Conservation (phyloP, 257 asterid genomes). For the Ophiorrhiza pumila region DNA sequence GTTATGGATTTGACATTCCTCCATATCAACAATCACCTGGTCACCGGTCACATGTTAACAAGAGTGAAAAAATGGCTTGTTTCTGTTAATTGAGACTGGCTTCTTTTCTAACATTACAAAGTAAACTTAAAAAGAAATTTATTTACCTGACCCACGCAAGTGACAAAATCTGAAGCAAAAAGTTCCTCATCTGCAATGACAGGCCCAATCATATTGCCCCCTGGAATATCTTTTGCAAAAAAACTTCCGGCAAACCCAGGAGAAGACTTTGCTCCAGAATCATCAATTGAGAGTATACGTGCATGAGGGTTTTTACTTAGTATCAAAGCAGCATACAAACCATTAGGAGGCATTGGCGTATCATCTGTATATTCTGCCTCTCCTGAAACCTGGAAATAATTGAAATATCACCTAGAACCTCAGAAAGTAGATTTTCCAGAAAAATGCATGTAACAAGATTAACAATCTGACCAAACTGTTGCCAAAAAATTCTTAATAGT, state of each 20-base stretch:
- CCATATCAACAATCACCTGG: background rate
- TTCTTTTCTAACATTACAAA: background rate
- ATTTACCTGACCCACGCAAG: constrained; percentile 93
- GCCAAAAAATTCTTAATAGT: background rate
- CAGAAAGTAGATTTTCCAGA: background rate
- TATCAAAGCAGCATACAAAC: constrained; percentile 74
- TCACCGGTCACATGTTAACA: background rate
- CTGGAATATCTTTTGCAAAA: constrained; percentile 74
- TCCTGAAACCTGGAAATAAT: constrained; percentile 71
- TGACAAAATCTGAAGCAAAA: constrained; percentile 70
- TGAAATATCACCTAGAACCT: constrained; percentile 23
- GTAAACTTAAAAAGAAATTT: background rate
- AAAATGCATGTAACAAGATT: background rate
- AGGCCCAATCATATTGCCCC: constrained; percentile 63
- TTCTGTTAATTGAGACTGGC: background rate
- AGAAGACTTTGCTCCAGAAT: constrained; percentile 64
- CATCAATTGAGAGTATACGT: constrained; percentile 65
- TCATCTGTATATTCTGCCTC: constrained; percentile 99
- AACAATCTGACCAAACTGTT: background rate
- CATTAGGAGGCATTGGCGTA: constrained; percentile 78
- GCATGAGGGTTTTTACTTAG: constrained; percentile 94
- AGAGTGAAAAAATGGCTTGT: background rate
- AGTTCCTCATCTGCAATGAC: constrained; percentile 72
- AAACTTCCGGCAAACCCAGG: constrained; percentile 81
- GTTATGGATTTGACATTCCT: background rate